Base-by-base conservation (phyloP, 208 protist genomes). In the Wallacemonas collosoma region DNA sequence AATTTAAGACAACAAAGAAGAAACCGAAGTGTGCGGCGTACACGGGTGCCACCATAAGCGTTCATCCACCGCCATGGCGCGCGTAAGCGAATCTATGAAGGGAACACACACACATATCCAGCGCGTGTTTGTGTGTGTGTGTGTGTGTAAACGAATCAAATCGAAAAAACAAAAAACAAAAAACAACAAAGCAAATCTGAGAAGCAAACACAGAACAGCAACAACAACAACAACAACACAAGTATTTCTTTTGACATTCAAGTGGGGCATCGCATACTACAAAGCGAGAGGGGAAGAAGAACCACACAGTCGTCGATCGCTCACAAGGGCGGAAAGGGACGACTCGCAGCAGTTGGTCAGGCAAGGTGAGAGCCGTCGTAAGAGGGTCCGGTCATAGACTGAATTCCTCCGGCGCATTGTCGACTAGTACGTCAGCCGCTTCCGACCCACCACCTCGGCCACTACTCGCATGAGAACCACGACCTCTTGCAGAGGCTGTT, bases 1-100 rank as follows among this genome's bases (percentile, higher is more conserved):
- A 47, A 70, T 14, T 38, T 2, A 63, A 72, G 58, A 73, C 55
- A 64, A 73, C n/a, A 41, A 65, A 68, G 61, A 43, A 11, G 7
- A 53, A 39, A 57, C 2, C 9, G 57, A 56, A 61, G 17, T 14
- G 26, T 50, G 45, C 12, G 6, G 45, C 45, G 45, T 50, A 6
- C 12, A 50, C 45, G 45, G 0, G 6, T 6, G 12, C 45, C 45
- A 12, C 45, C 45, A 26, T 26, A 26, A 14, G 45, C 45, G 8
- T 50, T 50, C 45, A 14, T 43, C 40, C 35, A 67, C 55, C 41
- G 17, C n/a, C 55, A 17, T n/a, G 61, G 38, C 35, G 1, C 39
- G 26, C 53, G n/a, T 9, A 70, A 55, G 64, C 17, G 47, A 70
- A 53, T 39, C 11, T 38, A 36, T 54, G 44, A 56, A 54, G 36